A percentile compares a stretch with the other conserved stretches of the same genome.
These are phyloP conservation scores for Calonectria multiphialidica DNA, from an alignment of 2,329 filamentous ascomycete species.

Conservation along the genomic window DNA sequence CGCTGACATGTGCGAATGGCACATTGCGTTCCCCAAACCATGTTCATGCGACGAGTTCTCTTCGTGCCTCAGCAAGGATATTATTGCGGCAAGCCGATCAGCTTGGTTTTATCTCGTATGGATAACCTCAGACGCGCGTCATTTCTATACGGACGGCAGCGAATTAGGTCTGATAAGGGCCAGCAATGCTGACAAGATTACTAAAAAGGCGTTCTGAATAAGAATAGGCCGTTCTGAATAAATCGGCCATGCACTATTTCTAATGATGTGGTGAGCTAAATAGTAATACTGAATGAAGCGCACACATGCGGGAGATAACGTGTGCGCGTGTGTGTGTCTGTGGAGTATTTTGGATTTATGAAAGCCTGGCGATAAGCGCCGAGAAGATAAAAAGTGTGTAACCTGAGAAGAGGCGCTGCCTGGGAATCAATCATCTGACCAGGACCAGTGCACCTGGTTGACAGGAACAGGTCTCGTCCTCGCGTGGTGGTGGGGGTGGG, in stretches of 20 bases:
- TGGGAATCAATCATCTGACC: neutral
- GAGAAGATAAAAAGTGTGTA: too few relatives aligned
- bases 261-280: neutral
- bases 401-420: neutral
- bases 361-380: neutral
- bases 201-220: neutral
- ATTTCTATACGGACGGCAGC: neutral
- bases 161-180: neutral
- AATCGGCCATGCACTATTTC: neutral
- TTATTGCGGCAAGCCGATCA: too few relatives aligned
- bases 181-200: neutral
- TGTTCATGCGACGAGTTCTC: neutral
- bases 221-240: neutral
- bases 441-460: neutral
- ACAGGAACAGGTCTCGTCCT: neutral
- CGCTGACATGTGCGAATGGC: conserved; percentile 24
- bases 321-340: neutral
- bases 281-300: neutral
- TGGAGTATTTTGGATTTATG: neutral
- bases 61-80: too few relatives aligned
- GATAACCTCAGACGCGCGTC: too few relatives aligned
- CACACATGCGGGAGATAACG: neutral
- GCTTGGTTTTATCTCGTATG: too few relatives aligned
- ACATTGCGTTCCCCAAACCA: conserved; percentile 35
- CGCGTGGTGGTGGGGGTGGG: neutral